Conservation (phyloP, 2,329 filamentous ascomycete genomes). For the Coniosporium tulheliwenetii region DNA sequence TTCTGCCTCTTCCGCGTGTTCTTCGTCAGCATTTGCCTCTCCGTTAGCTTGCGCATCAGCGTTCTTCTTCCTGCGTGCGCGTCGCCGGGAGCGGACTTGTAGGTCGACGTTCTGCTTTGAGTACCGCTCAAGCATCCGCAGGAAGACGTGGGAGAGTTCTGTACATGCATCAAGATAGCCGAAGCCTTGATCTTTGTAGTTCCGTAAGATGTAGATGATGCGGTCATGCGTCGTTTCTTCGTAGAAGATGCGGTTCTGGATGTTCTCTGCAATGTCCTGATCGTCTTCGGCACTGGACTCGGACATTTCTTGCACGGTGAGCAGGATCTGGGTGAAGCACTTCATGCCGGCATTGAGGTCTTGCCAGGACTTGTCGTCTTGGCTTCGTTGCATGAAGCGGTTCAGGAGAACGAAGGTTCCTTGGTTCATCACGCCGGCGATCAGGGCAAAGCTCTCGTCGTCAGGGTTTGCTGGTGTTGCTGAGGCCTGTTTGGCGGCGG, state of each 20-base stretch:
- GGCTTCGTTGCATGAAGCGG: constrained; percentile 60
- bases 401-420: constrained; percentile 87
- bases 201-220: constrained; percentile 61
- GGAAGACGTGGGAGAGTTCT: constrained; percentile 78
- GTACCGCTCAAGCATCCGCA: constrained; percentile 82
- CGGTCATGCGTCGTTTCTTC: constrained; percentile 88
- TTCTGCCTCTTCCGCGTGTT: constrained; percentile 43
- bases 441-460: constrained; percentile 65
- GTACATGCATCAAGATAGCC: constrained; percentile 86
- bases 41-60: constrained; percentile 32
- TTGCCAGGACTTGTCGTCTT: constrained; percentile 75
- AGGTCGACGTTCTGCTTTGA: constrained; percentile 90
- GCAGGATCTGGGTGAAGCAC: constrained; percentile 77
- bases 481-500: constrained; percentile 27
- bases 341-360: constrained; percentile 79
- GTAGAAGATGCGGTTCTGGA: constrained; percentile 93
- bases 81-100: constrained; percentile 71
- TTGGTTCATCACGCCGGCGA: constrained; percentile 83
- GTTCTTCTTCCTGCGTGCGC: constrained; percentile 59
- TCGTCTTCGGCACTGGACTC: constrained; percentile 78
- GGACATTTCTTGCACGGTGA: constrained; percentile 87
- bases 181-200: constrained; percentile 89
- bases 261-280: constrained; percentile 95
- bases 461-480: constrained; percentile 30
- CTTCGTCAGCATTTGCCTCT: constrained; percentile 17